Evolutionary conservation across 768 basidiomycete genomes (phyloP), one percentile per base, ranked within the genome.

Genomic region (Termitomyces eurrhizus): DNA sequence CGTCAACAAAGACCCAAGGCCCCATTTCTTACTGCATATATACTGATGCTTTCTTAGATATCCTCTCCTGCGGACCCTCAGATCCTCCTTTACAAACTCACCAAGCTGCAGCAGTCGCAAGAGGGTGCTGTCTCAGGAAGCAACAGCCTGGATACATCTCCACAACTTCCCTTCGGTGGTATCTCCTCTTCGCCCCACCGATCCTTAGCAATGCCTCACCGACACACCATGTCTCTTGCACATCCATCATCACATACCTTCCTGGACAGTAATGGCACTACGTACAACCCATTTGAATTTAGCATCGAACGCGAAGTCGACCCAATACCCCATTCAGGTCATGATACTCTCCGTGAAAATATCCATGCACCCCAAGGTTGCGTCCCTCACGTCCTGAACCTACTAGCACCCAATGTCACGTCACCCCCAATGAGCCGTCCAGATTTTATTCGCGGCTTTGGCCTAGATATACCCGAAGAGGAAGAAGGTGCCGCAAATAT

Each of bases 31-130:
- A 16, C 14, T 49, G 12, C 26, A 14, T 33, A 49, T 33, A 49
- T 56, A 9, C 62, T 58, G 6, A 57, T 36, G 7, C 14, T 16
- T 16, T 3, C 60, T 26, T 67, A 94, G 92, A 90, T 93, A 73
- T 93, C 92, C 2, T 93, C 91, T n/a, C 91, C 92, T 33, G 92
- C 92, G 4, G 92, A 93, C 69, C 92, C 92, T 33, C 88, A 89
- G 21, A 73, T 94, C 26, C 77, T 94, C 21, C 81, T 85, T 64
- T 92, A 89, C 75, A 93, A 92, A 72, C 78, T 93, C 48, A 92
- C 91, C 74, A 92, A 91, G 73, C 78, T 94, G 11, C 91, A 92
- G 63, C 87, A 87, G 72, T 81, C 87, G 0, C 89, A 90, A 65
- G 75, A 81, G 65, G 70, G 67, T 18, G 80, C 82, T 3, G 75